Evolutionary conservation across 139 green algal species (phyloP).

Genomic region (Coelastrella sp.): DNA sequence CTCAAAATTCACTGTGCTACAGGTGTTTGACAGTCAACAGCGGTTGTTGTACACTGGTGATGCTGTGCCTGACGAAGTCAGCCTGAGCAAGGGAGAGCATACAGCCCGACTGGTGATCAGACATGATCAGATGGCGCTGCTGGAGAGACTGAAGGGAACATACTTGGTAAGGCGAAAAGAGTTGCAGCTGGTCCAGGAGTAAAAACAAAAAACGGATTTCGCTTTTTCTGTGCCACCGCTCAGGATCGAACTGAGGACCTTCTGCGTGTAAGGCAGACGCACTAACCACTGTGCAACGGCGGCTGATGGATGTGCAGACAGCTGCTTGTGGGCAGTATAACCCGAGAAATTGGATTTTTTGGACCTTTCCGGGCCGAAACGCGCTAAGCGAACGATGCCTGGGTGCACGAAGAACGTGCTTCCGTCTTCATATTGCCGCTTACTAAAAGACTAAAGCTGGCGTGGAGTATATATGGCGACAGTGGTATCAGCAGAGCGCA

Average conservation of each 20-base stretch:
- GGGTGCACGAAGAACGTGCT: no score
- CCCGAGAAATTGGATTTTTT: no score
- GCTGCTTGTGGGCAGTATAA: no score
- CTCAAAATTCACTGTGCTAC: no score
- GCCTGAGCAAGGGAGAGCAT: conserved; percentile 79
- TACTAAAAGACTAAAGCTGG: no score
- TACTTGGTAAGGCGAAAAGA: conserved; percentile 3
- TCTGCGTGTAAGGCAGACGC: conserved; percentile 14
- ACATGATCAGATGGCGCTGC: conserved; percentile 79
- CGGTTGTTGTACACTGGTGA: conserved; percentile 69
- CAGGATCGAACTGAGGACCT: conserved; percentile 15
- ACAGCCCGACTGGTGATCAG: conserved; percentile 75
- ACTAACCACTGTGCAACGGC: conserved; percentile 15
- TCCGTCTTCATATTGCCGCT: no score
- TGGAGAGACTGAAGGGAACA: conserved; percentile 74
- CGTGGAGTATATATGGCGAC: no score
- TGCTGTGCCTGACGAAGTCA: conserved; percentile 71
- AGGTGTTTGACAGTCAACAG: conserved; percentile 83
- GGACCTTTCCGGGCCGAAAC: no score
- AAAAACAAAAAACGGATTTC: background rate
- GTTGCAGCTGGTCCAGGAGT: background rate
- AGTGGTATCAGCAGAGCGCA: no score
- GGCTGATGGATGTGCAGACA: background rate
- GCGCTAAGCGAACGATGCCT: no score
- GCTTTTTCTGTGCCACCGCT: background rate